These are phyloP conservation scores for Prillingera fragicola DNA, from an alignment of 1,284 basidiomycete species.

Conservation along the genomic window DNA sequence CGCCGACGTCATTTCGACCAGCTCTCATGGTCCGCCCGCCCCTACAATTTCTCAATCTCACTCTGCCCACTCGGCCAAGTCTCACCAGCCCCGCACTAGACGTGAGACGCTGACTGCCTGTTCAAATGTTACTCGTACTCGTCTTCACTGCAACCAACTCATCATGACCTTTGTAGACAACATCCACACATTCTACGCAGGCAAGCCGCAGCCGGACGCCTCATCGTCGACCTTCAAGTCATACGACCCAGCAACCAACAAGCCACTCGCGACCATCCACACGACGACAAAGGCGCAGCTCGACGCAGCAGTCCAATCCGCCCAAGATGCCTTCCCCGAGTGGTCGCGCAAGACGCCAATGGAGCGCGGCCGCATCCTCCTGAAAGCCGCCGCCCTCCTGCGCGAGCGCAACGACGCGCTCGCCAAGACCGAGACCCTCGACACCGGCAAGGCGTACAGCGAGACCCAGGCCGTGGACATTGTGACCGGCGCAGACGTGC, in stretches of 20 bases:
- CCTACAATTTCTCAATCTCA: too few relatives aligned
- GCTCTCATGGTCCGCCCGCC: too few relatives aligned
- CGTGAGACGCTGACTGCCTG: too few relatives aligned
- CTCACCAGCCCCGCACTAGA: too few relatives aligned
- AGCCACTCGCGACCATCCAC: conserved; percentile 12
- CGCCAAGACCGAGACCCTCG: conserved; percentile 13
- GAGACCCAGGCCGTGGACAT: conserved; percentile 16
- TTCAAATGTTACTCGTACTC: too few relatives aligned
- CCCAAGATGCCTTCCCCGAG: conserved; percentile 4
- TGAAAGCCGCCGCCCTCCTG: conserved; percentile 10
- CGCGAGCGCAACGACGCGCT: conserved; percentile 16
- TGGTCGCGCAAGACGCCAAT: conserved; percentile 11
- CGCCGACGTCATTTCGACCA: too few relatives aligned
- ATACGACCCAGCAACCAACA: conserved; percentile 9
- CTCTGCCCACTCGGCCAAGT: too few relatives aligned
- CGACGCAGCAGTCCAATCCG: conserved; percentile 10
- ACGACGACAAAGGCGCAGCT: conserved; percentile 12
- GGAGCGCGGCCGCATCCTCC: conserved; percentile 10
- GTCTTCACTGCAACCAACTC: not conserved
- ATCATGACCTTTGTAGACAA: conserved; percentile 13
- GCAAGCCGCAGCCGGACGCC: conserved; percentile 7
- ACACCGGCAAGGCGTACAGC: conserved; percentile 18
- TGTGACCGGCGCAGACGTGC: conserved; percentile 12
- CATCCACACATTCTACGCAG: conserved; percentile 19
- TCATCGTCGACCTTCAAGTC: conserved; percentile 11